A percentile compares a stretch with the other conserved stretches of the same genome.
Evolutionary conservation across 139 green algal species (phyloP).

Genomic region (Pleodorina starrii): DNA sequence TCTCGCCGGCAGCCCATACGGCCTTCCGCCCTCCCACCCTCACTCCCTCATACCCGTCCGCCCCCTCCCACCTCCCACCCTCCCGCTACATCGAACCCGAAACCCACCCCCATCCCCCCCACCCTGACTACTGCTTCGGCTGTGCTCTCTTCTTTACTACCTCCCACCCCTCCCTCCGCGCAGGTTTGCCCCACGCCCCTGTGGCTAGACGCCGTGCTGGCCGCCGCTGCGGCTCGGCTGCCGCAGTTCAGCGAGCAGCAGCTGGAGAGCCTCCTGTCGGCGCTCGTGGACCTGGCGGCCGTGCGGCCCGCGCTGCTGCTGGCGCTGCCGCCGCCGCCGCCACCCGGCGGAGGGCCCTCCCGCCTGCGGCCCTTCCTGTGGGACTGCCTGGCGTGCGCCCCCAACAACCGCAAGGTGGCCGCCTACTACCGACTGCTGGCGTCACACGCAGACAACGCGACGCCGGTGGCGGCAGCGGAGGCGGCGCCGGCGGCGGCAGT

Average conservation of each 20-base stretch:
- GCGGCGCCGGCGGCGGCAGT: neutral
- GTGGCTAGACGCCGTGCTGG: slow-evolving; percentile 25
- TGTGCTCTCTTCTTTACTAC: no score
- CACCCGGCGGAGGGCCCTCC: neutral
- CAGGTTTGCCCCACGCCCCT: slow-evolving; percentile 12
- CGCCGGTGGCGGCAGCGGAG: neutral
- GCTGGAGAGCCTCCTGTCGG: slow-evolving; percentile 29
- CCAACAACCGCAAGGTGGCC: slow-evolving; percentile 34
- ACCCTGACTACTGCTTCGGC: no score
- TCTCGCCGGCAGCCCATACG: no score
- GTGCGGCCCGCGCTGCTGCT: no score
- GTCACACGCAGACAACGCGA: neutral
- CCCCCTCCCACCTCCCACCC: no score
- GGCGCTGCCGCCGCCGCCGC: neutral
- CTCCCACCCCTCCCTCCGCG: neutral
- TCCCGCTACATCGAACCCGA: no score
- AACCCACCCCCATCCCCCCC: no score
- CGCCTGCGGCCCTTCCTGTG: neutral
- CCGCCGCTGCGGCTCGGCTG: neutral
- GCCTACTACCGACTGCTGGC: slow-evolving; percentile 34
- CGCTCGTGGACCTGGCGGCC: slow-evolving; percentile 8
- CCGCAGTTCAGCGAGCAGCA: slow-evolving; percentile 32
- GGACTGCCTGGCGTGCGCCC: neutral
- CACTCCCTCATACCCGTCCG: no score
- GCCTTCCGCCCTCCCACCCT: no score